A percentile compares a stretch with the other conserved stretches of the same genome.
Conservation (phyloP, 139 green algal species). For the Astrephomene gubernaculifera region DNA sequence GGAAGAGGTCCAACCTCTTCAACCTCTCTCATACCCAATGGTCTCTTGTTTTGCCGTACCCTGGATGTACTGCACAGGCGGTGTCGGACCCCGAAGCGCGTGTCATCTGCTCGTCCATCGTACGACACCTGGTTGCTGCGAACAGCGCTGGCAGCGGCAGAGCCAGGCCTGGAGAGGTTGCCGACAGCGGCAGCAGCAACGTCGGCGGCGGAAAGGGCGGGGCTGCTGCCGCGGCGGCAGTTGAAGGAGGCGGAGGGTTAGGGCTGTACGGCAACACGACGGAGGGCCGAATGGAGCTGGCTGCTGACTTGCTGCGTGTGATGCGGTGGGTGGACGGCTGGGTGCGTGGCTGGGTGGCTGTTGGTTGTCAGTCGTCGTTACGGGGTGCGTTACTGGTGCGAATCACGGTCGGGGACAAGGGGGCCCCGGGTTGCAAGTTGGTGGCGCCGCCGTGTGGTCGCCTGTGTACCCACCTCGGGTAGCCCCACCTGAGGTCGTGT, state of each 20-base stretch:
- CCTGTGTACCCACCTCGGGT: too few relatives aligned
- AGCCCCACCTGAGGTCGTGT: too few relatives aligned
- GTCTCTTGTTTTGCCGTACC: too few relatives aligned
- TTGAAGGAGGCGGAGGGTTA: not conserved
- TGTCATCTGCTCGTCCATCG: not conserved
- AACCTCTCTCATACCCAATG: too few relatives aligned
- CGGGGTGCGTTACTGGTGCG: too few relatives aligned
- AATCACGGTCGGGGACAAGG: too few relatives aligned
- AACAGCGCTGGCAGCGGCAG: not conserved
- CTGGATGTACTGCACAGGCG: too few relatives aligned
- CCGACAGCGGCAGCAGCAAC: not conserved
- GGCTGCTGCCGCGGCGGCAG: too few relatives aligned
- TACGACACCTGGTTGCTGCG: not conserved
- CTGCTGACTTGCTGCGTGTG: not conserved
- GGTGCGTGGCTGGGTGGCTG: not conserved
- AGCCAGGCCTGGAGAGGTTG: not conserved
- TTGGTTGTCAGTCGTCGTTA: too few relatives aligned
- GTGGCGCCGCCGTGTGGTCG: too few relatives aligned
- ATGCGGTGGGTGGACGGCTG: slow-evolving; percentile 15
- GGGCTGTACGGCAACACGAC: not conserved
- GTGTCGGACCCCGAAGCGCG: not conserved
- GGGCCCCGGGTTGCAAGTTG: too few relatives aligned
- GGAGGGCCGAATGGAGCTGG: not conserved
- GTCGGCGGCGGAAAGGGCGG: not conserved
- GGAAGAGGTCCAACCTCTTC: too few relatives aligned